Base-by-base conservation (phyloP, 2,329 filamentous ascomycete species). In the Alternaria tenuissima region DNA sequence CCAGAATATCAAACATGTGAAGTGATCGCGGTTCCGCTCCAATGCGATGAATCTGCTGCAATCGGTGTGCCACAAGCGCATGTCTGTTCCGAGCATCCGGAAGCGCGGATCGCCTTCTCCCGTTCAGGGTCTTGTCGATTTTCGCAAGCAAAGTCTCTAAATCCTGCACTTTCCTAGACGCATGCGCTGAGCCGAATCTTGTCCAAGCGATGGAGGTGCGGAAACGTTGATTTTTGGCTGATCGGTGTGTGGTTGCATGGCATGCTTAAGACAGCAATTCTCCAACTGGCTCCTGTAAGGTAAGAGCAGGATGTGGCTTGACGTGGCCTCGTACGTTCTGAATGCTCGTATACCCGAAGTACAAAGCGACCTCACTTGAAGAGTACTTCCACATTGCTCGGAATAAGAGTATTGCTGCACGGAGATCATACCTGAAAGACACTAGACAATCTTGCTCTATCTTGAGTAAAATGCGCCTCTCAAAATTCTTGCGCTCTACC, bases 151-250 rank as follows among this genome's bases (percentile, higher is more conserved):
- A 43, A 41, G 34, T 14, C 43, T 49, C 34, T 41, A 22, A 14
- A 42, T 56, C 43, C 24, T 34, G n/a, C 44, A 42, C 20, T 18
- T 51, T 42, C 34, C 44, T 24, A 20, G 12, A 28, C 16, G 11
- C 47, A 51, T 57, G 46, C 54, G 39, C 46, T 52, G 28, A 52
- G 54, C 54, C 46, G 38, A 41, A 36, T 57, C 36, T 26, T 41
- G 28, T 52, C 38, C 38, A 57, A 57, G 44, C 54, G 54, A 57
- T 43, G 54, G 54, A 42, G 46, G 44, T 51, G 36, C 46, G 36
- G 46, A 22, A 43, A 26, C 28, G 20, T 30, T 51, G 16, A 5
- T 42, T 39, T 42, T 47, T 30, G 12, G 9, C 54, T 42, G 54
- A 56, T 56, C 54, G 44, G 54, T 56, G 26, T 46, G 41, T 38